phyloP scores from a whole-genome alignment of 2,329 filamentous ascomycete genomes.

The Epichloe aotearoae region DNA sequence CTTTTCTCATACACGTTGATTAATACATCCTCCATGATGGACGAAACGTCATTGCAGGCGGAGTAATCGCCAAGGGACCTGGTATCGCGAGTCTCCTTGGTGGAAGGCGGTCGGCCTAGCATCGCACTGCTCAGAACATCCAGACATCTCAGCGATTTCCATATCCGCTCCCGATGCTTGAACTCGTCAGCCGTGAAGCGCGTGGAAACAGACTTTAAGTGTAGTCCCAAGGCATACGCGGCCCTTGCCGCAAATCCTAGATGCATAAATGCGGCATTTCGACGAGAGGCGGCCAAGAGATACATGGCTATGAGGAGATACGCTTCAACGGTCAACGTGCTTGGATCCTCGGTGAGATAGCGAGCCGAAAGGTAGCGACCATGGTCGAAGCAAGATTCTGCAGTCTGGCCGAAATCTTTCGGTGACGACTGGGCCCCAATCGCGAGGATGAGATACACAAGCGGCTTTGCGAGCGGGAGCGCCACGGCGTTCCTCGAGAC shows the following conservation, averaged over 20 bases:
- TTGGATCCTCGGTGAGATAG: conserved; percentile 33
- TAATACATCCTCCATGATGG: conserved; percentile 20
- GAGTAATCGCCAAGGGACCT: conserved; percentile 13
- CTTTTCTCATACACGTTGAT: conserved; percentile 16
- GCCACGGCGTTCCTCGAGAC: conserved; percentile 2
- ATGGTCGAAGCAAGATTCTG: conserved; percentile 15
- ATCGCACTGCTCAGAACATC: conserved; percentile 15
- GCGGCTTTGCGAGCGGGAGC: conserved; percentile 10
- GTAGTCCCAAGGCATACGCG: conserved; percentile 42
- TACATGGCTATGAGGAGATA: conserved; percentile 47
- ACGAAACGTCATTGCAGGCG: background rate
- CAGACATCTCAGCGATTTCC: conserved; percentile 14
- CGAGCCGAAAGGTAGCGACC: conserved; percentile 15
- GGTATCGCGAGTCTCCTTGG: conserved; percentile 10
- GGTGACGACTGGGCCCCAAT: conserved; percentile 17
- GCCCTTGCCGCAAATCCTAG: conserved; percentile 44
- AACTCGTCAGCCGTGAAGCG: conserved; percentile 11
- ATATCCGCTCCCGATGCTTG: conserved; percentile 12
- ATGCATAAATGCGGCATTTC: conserved; percentile 51
- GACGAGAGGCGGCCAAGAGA: conserved; percentile 43
- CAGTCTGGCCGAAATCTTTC: conserved; percentile 13
- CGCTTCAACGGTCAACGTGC: conserved; percentile 34
- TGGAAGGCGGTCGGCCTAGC: conserved; percentile 15
- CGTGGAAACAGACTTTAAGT: conserved; percentile 17
- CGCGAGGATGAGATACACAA: conserved; percentile 24